These are phyloP conservation scores for Monosporozyma unispora DNA, from an alignment of 805 yeast species.

Conservation along the genomic window DNA sequence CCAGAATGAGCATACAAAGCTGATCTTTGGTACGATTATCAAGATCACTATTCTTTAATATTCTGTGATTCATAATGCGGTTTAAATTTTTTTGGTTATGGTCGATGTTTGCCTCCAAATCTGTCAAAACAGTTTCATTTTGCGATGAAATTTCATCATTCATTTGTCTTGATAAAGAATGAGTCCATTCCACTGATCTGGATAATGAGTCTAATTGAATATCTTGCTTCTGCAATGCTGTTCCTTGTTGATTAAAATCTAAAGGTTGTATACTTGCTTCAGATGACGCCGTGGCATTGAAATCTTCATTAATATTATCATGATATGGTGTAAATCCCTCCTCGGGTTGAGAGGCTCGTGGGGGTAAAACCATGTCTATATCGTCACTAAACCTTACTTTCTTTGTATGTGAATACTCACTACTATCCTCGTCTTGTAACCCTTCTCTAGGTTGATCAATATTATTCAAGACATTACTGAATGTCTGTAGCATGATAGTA, in stretches of 20 bases:
- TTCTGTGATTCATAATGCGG: constrained; percentile 14
- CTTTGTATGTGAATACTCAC: not conserved
- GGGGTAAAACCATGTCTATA: not conserved
- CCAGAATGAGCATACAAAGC: constrained; percentile 39
- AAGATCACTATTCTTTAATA: constrained; percentile 31
- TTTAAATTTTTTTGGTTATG: constrained; percentile 32
- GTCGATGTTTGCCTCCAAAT: constrained; percentile 35
- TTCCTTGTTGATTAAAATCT: constrained; percentile 36
- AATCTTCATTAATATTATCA: constrained; percentile 11
- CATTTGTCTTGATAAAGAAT: constrained; percentile 38
- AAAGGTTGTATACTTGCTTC: not conserved
- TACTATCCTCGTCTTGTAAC: not conserved
- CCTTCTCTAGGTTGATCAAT: not conserved
- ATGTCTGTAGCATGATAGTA: not conserved
- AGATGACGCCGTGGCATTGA: not conserved
- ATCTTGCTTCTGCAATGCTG: constrained; percentile 41
- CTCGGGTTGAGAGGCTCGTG: not conserved
- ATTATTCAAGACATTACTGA: not conserved
- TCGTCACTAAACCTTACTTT: constrained; percentile 2
- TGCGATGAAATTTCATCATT: constrained; percentile 42
- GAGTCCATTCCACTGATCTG: constrained; percentile 36
- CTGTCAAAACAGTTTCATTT: constrained; percentile 37
- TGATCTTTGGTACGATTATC: constrained; percentile 26
- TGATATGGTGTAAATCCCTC: constrained; percentile 17
- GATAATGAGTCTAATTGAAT: constrained; percentile 34